Percentiles rank a stretch among this genome's conserved stretches.
Evolutionary conservation across 306 rosid genomes (phyloP).

Genomic region (Prunus persica): Prunus_persica_NCBIv2 NC_034009.1:47710501-47711000

Average conservation of each 20-base stretch:
- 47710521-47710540: neutral
- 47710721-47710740: constrained; percentile 41
- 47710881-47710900: too few relatives aligned
- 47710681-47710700: constrained; percentile 97
- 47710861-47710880: neutral
- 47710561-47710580: neutral
- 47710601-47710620: constrained; percentile 11
- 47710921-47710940: neutral
- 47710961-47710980: neutral
- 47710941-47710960: neutral
- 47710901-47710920: neutral
- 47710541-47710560: neutral
- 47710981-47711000: neutral
- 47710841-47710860: neutral
- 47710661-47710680: constrained; percentile 77
- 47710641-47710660: constrained; percentile 61
- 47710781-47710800: neutral
- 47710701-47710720: constrained; percentile 84
- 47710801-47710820: neutral
- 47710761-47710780: neutral
- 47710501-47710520: neutral
- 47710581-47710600: neutral
- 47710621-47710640: constrained; percentile 13
- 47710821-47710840: neutral
- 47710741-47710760: constrained; percentile 6